Evolutionary conservation across 2,329 filamentous ascomycete genomes (phyloP), one percentile per base, ranked within the genome.

Genomic region (Aspergillus sp.): DNA sequence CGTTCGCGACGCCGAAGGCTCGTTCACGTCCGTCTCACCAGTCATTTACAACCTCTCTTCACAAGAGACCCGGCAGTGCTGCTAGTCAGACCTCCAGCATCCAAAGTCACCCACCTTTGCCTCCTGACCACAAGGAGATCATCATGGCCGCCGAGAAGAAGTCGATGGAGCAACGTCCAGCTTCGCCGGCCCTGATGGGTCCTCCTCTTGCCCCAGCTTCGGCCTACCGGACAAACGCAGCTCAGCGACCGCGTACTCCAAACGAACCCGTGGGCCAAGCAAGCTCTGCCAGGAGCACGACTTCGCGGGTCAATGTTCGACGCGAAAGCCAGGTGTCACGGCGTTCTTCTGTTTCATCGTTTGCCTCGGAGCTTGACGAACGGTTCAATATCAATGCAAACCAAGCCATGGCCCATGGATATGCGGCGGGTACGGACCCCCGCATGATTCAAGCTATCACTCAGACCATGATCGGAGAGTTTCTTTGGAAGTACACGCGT

Each of bases 381-480:
- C 84, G 93, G 38, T 97, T 99, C 79, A 91, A 95, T 67, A 87
- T 91, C 38, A 81, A 84, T 10, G 74, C 71, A 20, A 71, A 81
- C 52, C 81, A 81, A 49, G 64, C 77, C 9, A 58, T 76, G 51
- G 76, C 79, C 23, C 72, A 78, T 44, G 87, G 86, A 13, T 82
- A 94, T 55, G 83, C 85, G 9, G 78, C 85, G 17, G 83, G 83
- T 58, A 96, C 91, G 4, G 94, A 99, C 74, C 93, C 93, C 57
- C 89, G 93, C 63, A 97, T 99, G 91, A 97, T 99, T 62, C 91
- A 97, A 76, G 94, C 94, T 45, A 97, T 99, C 60, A 99, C 94
- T 2, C 93, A 99, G 73, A 97, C 94, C 16, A 99, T 99, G 94
- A 97, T 99, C 67, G 94, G 94, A 51, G 94, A 99, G 71, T 97